phyloP scores from a whole-genome alignment of 495 filamentous ascomycete species.

The Xanthoparmelia taractica region DNA sequence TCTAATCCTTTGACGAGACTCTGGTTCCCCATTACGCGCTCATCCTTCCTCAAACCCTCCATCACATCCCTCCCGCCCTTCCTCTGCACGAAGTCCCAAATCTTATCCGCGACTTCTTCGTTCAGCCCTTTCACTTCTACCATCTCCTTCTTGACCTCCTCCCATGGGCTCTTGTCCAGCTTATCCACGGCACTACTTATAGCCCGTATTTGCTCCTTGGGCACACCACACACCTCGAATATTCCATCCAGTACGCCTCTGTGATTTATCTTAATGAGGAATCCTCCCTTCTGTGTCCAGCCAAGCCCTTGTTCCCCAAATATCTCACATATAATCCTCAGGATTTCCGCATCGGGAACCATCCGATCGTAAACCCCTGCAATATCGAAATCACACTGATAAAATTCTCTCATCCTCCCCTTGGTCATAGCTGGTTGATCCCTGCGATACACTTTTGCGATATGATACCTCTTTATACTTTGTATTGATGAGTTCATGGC shows the following conservation, averaged over 20 bases:
- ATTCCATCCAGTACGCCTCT: constrained; percentile 89
- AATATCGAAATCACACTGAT: constrained; percentile 97
- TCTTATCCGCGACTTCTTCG: constrained; percentile 67
- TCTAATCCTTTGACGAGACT: constrained; percentile 68
- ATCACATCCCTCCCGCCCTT: constrained; percentile 65
- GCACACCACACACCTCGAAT: constrained; percentile 85
- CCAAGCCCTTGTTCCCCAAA: constrained; percentile 64
- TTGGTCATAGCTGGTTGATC: constrained; percentile 79
- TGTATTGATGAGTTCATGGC: constrained; percentile 71
- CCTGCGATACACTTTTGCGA: constrained; percentile 78
- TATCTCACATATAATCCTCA: constrained; percentile 76
- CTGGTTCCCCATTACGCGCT: constrained; percentile 55
- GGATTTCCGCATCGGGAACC: constrained; percentile 90
- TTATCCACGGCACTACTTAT: constrained; percentile 94
- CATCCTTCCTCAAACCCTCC: constrained; percentile 53
- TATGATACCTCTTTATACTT: constrained; percentile 79
- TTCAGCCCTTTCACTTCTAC: constrained; percentile 81
- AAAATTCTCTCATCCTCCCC: constrained; percentile 92
- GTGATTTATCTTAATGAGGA: constrained; percentile 92
- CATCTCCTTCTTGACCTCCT: constrained; percentile 87
- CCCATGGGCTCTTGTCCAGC: constrained; percentile 87
- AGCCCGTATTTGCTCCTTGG: constrained; percentile 70
- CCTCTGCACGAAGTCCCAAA: constrained; percentile 69
- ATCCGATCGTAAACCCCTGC: constrained; percentile 86
- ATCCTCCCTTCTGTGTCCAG: constrained; percentile 50